A percentile compares a stretch with the other conserved stretches of the same genome.
Conservation (phyloP, 371 early-diverging fungal species). For the Haplosporangium sp. region DNA sequence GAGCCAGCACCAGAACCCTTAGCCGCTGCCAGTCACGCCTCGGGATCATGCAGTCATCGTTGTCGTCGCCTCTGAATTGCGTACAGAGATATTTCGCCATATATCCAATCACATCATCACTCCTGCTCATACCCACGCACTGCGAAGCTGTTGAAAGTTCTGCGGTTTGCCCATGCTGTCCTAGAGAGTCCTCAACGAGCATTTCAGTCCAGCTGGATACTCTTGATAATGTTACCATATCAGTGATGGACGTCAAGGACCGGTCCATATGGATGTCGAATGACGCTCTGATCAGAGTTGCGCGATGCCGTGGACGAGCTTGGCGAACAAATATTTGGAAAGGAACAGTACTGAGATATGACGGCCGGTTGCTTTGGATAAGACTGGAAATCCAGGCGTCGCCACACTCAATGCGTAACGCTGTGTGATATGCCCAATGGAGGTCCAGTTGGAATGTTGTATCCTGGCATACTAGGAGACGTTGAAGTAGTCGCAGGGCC, state of each 20-base stretch:
- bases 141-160: not conserved
- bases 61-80: not conserved
- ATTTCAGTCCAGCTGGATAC: constrained; percentile 13
- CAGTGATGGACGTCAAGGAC: not conserved
- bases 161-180: constrained; percentile 5
- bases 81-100: constrained; percentile 16
- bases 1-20: constrained; percentile 8
- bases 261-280: constrained; percentile 18
- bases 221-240: not conserved
- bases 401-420: constrained; percentile 9
- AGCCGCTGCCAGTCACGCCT: not conserved
- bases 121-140: not conserved
- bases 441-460: constrained; percentile 26
- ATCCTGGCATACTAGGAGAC: constrained; percentile 16
- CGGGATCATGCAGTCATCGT: not conserved
- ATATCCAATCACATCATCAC: constrained; percentile 15
- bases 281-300: constrained; percentile 13
- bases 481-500: constrained; percentile 29
- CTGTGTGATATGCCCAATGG: constrained; percentile 32
- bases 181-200: constrained; percentile 34
- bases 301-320: constrained; percentile 25
- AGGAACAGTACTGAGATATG: not conserved
- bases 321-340: constrained; percentile 9
- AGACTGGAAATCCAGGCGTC: constrained; percentile 30
- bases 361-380: not conserved